Evolutionary conservation across 2,329 filamentous ascomycete species (phyloP).

Genomic region (Chalaropsis ovoidea): DNA sequence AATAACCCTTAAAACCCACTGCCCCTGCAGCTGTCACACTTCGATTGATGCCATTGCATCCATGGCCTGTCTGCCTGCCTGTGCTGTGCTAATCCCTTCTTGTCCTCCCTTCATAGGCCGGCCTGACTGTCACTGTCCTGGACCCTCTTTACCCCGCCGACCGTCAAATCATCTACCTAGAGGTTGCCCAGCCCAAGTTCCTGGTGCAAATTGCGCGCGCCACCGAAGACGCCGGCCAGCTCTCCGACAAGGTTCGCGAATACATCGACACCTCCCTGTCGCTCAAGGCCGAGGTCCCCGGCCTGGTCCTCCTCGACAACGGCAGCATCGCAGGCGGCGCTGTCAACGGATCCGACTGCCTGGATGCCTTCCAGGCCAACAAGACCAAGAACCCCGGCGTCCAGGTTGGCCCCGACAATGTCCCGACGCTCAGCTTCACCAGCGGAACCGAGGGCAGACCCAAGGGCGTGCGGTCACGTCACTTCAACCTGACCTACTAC

Average conservation of each 20-base stretch:
- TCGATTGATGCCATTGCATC: neutral
- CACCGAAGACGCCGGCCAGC: constrained; percentile 47
- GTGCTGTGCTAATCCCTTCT: neutral
- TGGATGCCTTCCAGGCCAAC: constrained; percentile 45
- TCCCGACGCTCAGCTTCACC: constrained; percentile 64
- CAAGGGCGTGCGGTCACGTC: constrained; percentile 78
- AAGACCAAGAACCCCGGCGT: constrained; percentile 53
- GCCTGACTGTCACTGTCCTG: constrained; percentile 55
- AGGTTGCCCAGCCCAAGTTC: constrained; percentile 63
- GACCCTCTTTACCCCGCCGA: constrained; percentile 70
- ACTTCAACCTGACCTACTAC: constrained; percentile 77
- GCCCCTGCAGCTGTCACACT: neutral
- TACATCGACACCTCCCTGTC: constrained; percentile 66
- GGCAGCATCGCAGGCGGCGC: constrained; percentile 62
- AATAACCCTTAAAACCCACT: constrained; percentile 29
- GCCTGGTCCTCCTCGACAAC: constrained; percentile 59
- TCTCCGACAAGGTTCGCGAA: constrained; percentile 40
- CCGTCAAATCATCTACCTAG: constrained; percentile 51
- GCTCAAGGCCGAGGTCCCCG: constrained; percentile 65
- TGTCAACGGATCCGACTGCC: constrained; percentile 55
- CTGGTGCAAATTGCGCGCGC: constrained; percentile 65
- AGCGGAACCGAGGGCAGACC: constrained; percentile 67
- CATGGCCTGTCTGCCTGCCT: neutral
- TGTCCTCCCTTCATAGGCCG: constrained; percentile 34
- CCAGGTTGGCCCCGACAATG: constrained; percentile 75